Base-by-base conservation (phyloP, 2,329 filamentous ascomycete species). In the Fusarium palustre region DNA sequence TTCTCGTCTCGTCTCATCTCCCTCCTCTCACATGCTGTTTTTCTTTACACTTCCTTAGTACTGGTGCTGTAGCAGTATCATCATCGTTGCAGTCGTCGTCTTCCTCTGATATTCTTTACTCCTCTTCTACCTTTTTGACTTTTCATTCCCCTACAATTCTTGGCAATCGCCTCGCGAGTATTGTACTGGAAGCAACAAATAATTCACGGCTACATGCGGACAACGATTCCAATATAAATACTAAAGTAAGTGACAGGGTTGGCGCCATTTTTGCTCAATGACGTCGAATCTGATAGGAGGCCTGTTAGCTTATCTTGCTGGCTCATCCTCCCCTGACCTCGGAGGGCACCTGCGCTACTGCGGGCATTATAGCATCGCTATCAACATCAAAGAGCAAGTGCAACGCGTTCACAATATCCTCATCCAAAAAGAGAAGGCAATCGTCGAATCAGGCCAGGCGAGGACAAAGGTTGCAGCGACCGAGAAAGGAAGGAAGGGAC, bases 301-400 rank as follows among this genome's bases (percentile, higher is more conserved):
- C 80, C 80, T 56, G 34, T 57, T 82, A 78, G 81, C 85, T 85
- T 86, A 87, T 87, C 84, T 87, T 77, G 83, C 84, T 66, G 24
- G 39, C 33, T 34, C 36, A 20, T 25, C 48, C 38, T 28, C 20
- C n/a, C 34, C 48, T 50, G 24, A 18, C 24, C 25, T 34, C 25
- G 24, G 16, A 50, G 12, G 30, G 48, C 33, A 39, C 15, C 18
- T 39, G 33, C 48, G 24, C 48, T 50, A 50, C 33, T 50, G 7
- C 24, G 24, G 24, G 18, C 48, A 25, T 24, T 50, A 9, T 24
- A 50, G 13, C 34, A 58, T 62, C 24, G 28, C 33, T 64, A 54
- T 54, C 63, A 36, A 25, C 12, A 55, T 48, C 47, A 48, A 50
- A 56, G 43, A 57, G 24, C 50, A 50, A 41, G 60, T 46, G 50